Evolutionary conservation across 306 rosid genomes (phyloP).

Genomic region (Mimosa pudica): DNA sequence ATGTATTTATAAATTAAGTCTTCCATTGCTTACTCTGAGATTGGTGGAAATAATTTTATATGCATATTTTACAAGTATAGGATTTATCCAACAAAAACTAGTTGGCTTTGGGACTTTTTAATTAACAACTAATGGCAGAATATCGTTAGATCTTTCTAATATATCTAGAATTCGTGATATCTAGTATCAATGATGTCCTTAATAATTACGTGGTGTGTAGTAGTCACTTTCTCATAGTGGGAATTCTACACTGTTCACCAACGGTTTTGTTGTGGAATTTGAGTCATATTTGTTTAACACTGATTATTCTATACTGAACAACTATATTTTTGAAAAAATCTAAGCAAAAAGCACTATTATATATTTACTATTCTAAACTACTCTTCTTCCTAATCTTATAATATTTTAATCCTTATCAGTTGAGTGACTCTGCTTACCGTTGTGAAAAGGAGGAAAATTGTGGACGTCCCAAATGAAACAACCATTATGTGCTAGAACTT

Average conservation of each 20-base stretch:
- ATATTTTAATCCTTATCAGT: not conserved
- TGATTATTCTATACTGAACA: not conserved
- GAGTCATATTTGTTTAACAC: not conserved
- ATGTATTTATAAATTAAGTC: too few relatives aligned
- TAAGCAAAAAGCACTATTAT: not conserved
- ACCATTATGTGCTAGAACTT: too few relatives aligned
- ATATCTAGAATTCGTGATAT: not conserved
- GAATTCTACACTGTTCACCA: not conserved
- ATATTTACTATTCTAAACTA: too few relatives aligned
- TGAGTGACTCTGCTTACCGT: not conserved
- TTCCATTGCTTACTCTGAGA: too few relatives aligned
- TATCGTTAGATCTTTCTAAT: not conserved
- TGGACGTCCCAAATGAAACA: too few relatives aligned
- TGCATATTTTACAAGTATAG: too few relatives aligned
- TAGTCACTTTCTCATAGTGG: not conserved
- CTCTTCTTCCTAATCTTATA: not conserved
- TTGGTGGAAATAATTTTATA: too few relatives aligned
- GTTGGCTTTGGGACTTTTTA: too few relatives aligned
- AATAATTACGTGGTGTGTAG: not conserved
- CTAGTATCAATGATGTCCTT: not conserved
- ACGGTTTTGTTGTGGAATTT: not conserved
- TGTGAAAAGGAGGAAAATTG: too few relatives aligned
- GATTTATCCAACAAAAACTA: too few relatives aligned
- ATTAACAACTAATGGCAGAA: too few relatives aligned
- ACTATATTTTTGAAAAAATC: not conserved